These are phyloP conservation scores for Sporobolomyces phaffii DNA, from an alignment of 768 basidiomycete genomes.

Conservation along the genomic window DNA sequence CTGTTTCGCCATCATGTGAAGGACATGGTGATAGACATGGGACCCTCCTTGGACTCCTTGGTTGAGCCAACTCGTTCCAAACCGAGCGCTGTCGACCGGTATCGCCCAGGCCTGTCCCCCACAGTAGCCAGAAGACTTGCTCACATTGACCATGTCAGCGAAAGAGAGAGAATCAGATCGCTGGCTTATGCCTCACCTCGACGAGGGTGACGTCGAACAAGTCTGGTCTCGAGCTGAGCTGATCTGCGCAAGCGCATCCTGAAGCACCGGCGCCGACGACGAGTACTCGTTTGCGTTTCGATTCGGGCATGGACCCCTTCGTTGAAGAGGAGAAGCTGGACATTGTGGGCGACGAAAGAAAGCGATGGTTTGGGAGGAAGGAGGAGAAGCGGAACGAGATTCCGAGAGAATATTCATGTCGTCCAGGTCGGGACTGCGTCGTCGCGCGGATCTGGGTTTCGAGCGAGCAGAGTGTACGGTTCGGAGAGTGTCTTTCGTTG, in stretches of 20 bases:
- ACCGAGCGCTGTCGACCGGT: constrained; percentile 46
- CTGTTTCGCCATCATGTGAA: constrained; percentile 47
- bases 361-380: neutral
- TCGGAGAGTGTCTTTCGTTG: neutral
- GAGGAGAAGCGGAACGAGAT: neutral
- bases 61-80: constrained; percentile 50
- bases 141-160: neutral
- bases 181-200: constrained; percentile 23
- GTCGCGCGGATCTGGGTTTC: too few species aligned
- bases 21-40: constrained; percentile 48
- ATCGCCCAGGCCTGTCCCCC: constrained; percentile 51
- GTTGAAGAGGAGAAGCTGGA: neutral
- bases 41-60: constrained; percentile 49
- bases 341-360: neutral
- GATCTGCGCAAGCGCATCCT: constrained; percentile 49
- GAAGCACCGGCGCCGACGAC: constrained; percentile 51
- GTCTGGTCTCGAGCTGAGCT: constrained; percentile 47
- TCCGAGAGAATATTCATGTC: too few species aligned
- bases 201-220: constrained; percentile 45
- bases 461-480: neutral
- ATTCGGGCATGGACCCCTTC: neutral
- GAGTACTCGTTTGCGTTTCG: constrained; percentile 45
- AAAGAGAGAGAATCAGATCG: neutral
- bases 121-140: constrained; percentile 44
- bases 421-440: too few species aligned